These are phyloP conservation scores for Yueomyces sp. DNA, from an alignment of 805 yeast genomes.

Conservation along the genomic window DNA sequence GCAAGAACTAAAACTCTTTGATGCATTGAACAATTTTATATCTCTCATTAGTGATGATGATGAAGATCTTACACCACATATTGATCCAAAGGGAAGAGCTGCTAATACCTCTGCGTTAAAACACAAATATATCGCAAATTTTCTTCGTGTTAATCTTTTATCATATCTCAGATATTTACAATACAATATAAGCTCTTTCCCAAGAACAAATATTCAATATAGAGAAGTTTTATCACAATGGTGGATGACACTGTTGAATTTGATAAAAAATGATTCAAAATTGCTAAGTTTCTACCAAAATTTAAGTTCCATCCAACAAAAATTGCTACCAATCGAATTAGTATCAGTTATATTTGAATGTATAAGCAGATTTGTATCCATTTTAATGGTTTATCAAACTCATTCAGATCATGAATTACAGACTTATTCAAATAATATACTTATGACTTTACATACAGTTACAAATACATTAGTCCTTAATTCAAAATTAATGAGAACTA, in stretches of 20 bases:
- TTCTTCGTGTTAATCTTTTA: constrained; percentile 6
- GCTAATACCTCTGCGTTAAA: not conserved
- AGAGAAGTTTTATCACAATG: constrained; percentile 18
- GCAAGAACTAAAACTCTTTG: not conserved
- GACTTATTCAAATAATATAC: constrained; percentile 14
- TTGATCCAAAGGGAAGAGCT: not conserved
- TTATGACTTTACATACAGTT: constrained; percentile 16
- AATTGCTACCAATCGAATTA: constrained; percentile 1
- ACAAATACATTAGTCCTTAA: constrained; percentile 15
- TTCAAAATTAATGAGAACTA: constrained; percentile 7
- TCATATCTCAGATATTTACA: constrained; percentile 4
- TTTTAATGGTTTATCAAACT: constrained; percentile 7
- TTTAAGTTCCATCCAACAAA: not conserved
- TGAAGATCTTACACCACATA: too few relatives aligned
- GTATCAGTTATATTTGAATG: constrained; percentile 23
- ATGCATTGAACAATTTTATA: constrained; percentile 1
- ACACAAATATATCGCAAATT: constrained; percentile 5
- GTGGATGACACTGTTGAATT: constrained; percentile 21
- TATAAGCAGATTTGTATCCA: constrained; percentile 20
- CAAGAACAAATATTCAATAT: not conserved
- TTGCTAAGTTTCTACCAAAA: not conserved
- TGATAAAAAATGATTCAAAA: constrained; percentile 3
- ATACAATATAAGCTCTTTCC: not conserved
- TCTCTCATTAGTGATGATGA: not conserved
- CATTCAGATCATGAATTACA: constrained; percentile 8